Conservation (phyloP, 225 moss, liverwort and hornwort genomes). For the Pleurozium schreberi region DNA sequence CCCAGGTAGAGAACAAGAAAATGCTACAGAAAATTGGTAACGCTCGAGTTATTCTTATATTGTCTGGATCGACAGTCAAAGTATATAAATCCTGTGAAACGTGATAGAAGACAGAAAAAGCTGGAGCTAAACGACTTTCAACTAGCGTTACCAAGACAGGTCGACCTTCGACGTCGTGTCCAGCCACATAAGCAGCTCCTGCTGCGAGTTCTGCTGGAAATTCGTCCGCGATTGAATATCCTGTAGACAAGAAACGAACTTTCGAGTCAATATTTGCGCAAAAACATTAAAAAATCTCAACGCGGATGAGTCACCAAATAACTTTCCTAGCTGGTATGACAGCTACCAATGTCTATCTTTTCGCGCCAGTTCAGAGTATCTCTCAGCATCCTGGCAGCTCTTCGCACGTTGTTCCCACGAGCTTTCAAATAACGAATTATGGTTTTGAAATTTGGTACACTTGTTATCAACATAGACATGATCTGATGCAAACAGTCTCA, state of each 20-base stretch:
- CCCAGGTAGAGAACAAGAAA: not conserved
- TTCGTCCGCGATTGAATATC: constrained; percentile 80
- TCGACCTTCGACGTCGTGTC: constrained; percentile 67
- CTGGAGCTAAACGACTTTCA: not conserved
- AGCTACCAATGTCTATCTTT: constrained; percentile 63
- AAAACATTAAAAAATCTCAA: not conserved
- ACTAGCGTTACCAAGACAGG: constrained; percentile 58
- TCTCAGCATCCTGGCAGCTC: constrained; percentile 73
- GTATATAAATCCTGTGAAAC: not conserved
- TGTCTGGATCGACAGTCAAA: not conserved
- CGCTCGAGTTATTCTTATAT: not conserved
- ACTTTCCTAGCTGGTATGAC: not conserved
- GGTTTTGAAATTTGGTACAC: too few relatives aligned
- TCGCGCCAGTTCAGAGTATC: constrained; percentile 74
- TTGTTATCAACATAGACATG: too few relatives aligned
- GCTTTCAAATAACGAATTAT: constrained; percentile 66
- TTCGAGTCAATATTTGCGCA: not conserved
- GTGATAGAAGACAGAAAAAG: not conserved
- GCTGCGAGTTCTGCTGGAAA: constrained; percentile 79
- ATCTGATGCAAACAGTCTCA: too few relatives aligned
- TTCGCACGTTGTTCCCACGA: constrained; percentile 50
- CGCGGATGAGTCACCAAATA: not conserved
- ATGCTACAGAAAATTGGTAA: not conserved
- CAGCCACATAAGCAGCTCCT: constrained; percentile 83
- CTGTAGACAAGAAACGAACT: constrained; percentile 15